A percentile compares a stretch with the other conserved stretches of the same genome.
Conservation (phyloP, 257 asterid species). For the Solanum corneliomulleri region DNA sequence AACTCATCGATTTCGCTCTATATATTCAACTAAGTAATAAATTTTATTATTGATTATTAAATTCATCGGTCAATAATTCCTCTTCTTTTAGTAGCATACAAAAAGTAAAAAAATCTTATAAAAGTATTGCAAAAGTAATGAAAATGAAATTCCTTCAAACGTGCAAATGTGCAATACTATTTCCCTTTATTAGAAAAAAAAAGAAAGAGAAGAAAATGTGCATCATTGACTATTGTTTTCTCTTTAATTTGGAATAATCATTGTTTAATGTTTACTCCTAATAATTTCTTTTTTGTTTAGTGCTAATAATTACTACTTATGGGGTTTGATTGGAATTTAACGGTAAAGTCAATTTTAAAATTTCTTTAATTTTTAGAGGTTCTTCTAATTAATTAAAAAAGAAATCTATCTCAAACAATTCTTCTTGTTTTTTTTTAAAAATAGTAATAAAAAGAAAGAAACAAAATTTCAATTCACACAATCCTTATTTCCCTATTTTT, state of each 20-base stretch:
- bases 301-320: background rate
- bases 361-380: background rate
- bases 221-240: background rate
- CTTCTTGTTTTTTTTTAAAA: background rate
- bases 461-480: background rate
- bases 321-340: background rate
- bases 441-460: background rate
- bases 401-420: background rate
- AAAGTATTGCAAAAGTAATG: background rate
- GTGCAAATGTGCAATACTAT: background rate
- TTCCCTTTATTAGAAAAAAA: background rate
- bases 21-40: background rate
- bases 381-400: background rate
- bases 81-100: background rate
- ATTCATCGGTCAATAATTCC: background rate
- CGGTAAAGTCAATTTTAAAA: background rate
- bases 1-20: no score
- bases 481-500: background rate
- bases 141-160: background rate
- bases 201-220: background rate
- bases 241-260: background rate
- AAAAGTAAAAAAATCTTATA: background rate
- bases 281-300: background rate
- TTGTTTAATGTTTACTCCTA: background rate
- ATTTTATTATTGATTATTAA: background rate